phyloP scores from a whole-genome alignment of 148 eudicot genomes.

The Amaranthus cruentus region DNA sequence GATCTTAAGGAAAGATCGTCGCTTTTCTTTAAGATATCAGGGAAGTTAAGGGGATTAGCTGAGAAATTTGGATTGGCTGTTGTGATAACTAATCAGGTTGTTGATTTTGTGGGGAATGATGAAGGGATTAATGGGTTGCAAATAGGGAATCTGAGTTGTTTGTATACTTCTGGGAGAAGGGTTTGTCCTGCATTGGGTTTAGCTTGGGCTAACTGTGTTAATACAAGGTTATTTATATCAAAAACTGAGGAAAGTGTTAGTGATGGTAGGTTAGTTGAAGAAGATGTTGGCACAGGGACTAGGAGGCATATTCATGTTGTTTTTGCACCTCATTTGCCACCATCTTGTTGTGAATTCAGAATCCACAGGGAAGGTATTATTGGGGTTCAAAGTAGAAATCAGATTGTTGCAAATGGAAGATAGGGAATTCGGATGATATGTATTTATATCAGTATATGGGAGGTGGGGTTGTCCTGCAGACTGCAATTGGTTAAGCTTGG shows the following conservation, averaged over 20 bases:
- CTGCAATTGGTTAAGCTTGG: no score
- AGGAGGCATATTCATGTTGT: slow-evolving; percentile 56
- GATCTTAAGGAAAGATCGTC: slow-evolving; percentile 58
- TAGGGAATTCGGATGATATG: no score
- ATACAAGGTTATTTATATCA: slow-evolving; percentile 70
- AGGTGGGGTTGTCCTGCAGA: no score
- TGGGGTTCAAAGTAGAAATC: slow-evolving; percentile 38
- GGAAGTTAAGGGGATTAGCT: slow-evolving; percentile 51
- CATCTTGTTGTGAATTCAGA: slow-evolving; percentile 60
- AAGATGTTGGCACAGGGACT: slow-evolving; percentile 27
- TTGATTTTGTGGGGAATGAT: slow-evolving; percentile 47
- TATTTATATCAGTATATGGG: no score
- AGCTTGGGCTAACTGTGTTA: slow-evolving; percentile 72
- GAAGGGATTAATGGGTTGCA: slow-evolving; percentile 42
- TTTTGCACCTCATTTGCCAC: slow-evolving; percentile 89
- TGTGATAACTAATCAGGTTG: slow-evolving; percentile 78
- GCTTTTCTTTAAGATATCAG: slow-evolving; percentile 64
- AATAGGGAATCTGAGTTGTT: slow-evolving; percentile 54
- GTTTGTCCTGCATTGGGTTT: slow-evolving; percentile 83
- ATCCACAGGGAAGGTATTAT: slow-evolving; percentile 61
- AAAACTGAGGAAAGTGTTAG: slow-evolving; percentile 46
- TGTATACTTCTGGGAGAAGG: slow-evolving; percentile 55
- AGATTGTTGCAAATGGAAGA: not conserved
- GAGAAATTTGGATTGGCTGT: slow-evolving; percentile 63
- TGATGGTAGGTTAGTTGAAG: slow-evolving; percentile 35